A percentile compares a stretch with the other conserved stretches of the same genome.
phyloP scores from a whole-genome alignment of 2,329 filamentous ascomycete species.

The Fusarium sp. region DNA sequence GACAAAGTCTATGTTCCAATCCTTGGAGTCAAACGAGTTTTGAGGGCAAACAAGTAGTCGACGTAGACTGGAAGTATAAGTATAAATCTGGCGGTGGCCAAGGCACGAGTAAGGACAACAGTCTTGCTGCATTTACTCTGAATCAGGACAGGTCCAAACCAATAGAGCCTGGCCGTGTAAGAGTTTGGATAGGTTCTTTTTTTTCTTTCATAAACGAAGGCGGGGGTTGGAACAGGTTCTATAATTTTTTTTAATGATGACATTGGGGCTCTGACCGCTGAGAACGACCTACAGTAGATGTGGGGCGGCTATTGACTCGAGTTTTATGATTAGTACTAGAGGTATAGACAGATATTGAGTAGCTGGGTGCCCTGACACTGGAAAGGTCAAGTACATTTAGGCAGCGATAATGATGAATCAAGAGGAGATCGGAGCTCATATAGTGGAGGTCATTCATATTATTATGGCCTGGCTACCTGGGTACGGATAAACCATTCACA shows the following conservation, averaged over 20 bases:
- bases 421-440: neutral
- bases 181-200: neutral
- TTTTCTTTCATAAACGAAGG: neutral
- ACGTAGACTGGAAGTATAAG: neutral
- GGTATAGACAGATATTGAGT: neutral
- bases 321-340: neutral
- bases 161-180: slow-evolving; percentile 18
- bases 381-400: neutral
- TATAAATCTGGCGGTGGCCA: slow-evolving; percentile 15
- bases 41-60: neutral
- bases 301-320: slow-evolving; percentile 22
- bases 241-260: slow-evolving; percentile 21
- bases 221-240: slow-evolving; percentile 13
- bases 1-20: slow-evolving; percentile 15
- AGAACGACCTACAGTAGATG: slow-evolving; percentile 20
- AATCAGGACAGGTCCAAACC: slow-evolving; percentile 12
- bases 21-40: slow-evolving; percentile 4
- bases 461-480: neutral
- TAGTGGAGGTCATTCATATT: neutral
- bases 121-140: slow-evolving; percentile 29
- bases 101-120: slow-evolving; percentile 25
- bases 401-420: neutral
- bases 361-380: neutral
- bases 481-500: neutral
- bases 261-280: slow-evolving; percentile 35